phyloP scores from a whole-genome alignment of 2,329 filamentous ascomycete genomes.

The Mariannaea elegans region DNA sequence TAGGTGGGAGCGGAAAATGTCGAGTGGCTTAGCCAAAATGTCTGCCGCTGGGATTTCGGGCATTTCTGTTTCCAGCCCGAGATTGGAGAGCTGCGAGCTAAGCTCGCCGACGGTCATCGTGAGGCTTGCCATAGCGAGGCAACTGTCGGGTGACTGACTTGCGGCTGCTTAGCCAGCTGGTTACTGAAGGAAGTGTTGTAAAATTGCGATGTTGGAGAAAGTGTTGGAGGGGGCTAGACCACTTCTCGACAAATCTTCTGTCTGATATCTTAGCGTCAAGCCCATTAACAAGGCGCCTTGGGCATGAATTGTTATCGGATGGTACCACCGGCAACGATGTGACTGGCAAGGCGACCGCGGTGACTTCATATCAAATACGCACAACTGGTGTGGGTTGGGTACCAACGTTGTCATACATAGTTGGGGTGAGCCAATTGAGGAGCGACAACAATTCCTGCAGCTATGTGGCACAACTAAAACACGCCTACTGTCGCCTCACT shows the following conservation, averaged over 20 bases:
- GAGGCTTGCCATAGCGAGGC: neutral
- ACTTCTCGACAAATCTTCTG: neutral
- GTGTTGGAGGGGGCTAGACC: neutral
- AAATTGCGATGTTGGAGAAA: no score
- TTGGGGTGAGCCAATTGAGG: neutral
- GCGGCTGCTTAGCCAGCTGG: no score
- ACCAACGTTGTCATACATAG: neutral
- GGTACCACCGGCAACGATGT: neutral
- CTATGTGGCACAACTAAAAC: neutral
- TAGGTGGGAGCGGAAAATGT: constrained; percentile 2
- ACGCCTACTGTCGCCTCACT: neutral
- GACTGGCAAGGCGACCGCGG: neutral
- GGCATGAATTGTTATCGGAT: neutral
- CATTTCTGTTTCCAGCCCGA: constrained; percentile 1
- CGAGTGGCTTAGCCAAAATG: constrained; percentile 3
- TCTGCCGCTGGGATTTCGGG: neutral
- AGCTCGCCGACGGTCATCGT: constrained; percentile 3
- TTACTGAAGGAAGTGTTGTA: no score
- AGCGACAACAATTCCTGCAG: neutral
- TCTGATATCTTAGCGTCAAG: neutral
- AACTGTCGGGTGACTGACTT: neutral
- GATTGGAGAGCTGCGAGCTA: neutral
- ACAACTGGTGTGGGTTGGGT: neutral
- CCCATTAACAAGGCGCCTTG: neutral
- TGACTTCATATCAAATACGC: neutral